Evolutionary conservation across 768 basidiomycete genomes (phyloP).

Genomic region (Tylopilus plumbeoviolaceoides): DNA sequence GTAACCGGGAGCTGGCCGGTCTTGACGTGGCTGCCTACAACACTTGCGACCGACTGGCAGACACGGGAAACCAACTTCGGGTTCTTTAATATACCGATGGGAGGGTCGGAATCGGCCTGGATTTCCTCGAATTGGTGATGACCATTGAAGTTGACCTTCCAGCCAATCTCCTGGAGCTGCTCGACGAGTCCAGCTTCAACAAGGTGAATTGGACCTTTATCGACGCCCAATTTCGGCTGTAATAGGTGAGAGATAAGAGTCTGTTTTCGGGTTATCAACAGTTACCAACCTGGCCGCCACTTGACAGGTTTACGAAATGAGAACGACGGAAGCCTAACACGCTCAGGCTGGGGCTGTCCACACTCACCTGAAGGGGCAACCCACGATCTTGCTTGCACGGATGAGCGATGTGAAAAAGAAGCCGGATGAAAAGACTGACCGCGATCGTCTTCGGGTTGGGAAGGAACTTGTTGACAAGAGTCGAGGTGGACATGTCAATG

Average conservation of each 20-base stretch:
- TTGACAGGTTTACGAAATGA: constrained; percentile 16
- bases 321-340: not conserved
- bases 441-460: constrained; percentile 71
- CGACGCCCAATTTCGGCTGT: constrained; percentile 76
- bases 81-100: constrained; percentile 87
- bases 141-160: constrained; percentile 87
- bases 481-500: constrained; percentile 24
- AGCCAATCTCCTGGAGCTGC: constrained; percentile 76
- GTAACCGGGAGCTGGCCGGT: constrained; percentile 85
- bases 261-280: not conserved
- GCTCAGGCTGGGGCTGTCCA: not conserved
- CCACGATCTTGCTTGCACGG: constrained; percentile 64
- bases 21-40: constrained; percentile 69
- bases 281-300: constrained; percentile 31
- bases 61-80: constrained; percentile 85
- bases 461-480: constrained; percentile 26
- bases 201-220: constrained; percentile 84
- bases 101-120: constrained; percentile 47
- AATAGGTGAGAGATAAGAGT: constrained; percentile 10
- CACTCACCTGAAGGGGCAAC: constrained; percentile 90
- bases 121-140: constrained; percentile 87
- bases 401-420: constrained; percentile 4
- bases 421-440: constrained; percentile 45
- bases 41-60: constrained; percentile 70
- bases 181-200: constrained; percentile 80